These are phyloP conservation scores for Aureobasidium sp. DNA, from an alignment of 2,329 filamentous ascomycete genomes.

Conservation along the genomic window DNA sequence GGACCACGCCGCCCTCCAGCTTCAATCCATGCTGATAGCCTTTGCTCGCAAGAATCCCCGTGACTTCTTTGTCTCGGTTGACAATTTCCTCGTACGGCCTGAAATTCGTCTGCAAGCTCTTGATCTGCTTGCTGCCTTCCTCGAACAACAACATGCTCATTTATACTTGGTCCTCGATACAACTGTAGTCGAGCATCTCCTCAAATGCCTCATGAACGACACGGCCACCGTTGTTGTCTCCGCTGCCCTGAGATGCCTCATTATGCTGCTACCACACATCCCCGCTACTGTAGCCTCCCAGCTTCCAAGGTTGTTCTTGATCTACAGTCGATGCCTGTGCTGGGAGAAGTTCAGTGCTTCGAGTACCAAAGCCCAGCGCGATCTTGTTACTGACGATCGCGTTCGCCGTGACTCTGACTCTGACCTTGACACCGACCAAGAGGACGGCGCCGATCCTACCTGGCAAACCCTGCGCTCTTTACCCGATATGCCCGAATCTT, in stretches of 20 bases:
- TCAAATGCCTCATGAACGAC: conserved; percentile 68
- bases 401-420: conserved; percentile 16
- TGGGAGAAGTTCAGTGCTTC: conserved; percentile 54
- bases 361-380: conserved; percentile 25
- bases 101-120: conserved; percentile 57
- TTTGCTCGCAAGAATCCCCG: conserved; percentile 63
- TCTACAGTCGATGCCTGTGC: conserved; percentile 71
- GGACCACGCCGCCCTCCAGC: conserved; percentile 37
- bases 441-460: conserved; percentile 26
- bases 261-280: conserved; percentile 78
- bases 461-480: conserved; percentile 61
- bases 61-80: conserved; percentile 57
- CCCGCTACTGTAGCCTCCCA: conserved; percentile 61
- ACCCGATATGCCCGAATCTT: conserved; percentile 52
- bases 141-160: conserved; percentile 70
- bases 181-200: conserved; percentile 59
- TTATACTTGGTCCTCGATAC: conserved; percentile 66
- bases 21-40: conserved; percentile 44
- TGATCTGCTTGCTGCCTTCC: conserved; percentile 61
- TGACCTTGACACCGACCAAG: conserved; percentile 31
- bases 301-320: conserved; percentile 67
- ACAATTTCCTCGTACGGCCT: conserved; percentile 57
- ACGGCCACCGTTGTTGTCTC: conserved; percentile 71
- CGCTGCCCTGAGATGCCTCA: conserved; percentile 62
- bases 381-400: conserved; percentile 27